These are phyloP conservation scores for Entrophospora sp. DNA, from an alignment of 192 early-diverging fungal species.

Conservation along the genomic window DNA sequence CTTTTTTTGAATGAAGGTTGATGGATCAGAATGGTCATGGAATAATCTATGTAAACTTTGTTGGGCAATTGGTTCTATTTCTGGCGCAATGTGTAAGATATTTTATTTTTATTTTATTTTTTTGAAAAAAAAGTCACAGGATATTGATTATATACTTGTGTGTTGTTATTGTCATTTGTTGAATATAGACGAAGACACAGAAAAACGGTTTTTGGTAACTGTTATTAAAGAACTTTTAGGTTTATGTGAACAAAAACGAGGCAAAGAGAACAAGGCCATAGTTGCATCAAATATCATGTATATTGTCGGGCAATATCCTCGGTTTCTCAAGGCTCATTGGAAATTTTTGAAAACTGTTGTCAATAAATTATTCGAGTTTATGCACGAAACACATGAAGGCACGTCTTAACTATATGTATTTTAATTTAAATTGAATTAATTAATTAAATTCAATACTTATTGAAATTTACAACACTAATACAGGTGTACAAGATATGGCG, in stretches of 20 bases:
- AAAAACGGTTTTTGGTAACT: slow-evolving; percentile 94
- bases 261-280: slow-evolving; percentile 99
- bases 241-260: slow-evolving; percentile 93
- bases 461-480: background rate
- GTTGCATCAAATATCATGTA: slow-evolving; percentile 99
- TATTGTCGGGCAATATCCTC: slow-evolving; percentile 99
- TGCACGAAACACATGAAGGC: slow-evolving; percentile 95
- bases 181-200: slow-evolving; percentile 79
- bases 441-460: background rate
- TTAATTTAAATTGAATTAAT: background rate
- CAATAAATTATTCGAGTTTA: slow-evolving; percentile 99
- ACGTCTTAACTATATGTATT: background rate
- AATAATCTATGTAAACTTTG: slow-evolving; percentile 95
- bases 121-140: too few species aligned
- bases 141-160: too few species aligned
- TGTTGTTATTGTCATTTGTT: too few species aligned
- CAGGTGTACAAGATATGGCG: slow-evolving; percentile 99
- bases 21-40: slow-evolving; percentile 97
- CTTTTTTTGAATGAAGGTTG: slow-evolving; percentile 64
- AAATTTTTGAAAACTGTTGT: slow-evolving; percentile 99
- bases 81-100: slow-evolving; percentile 75
- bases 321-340: slow-evolving; percentile 99
- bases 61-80: slow-evolving; percentile 99
- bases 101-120: background rate
- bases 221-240: slow-evolving; percentile 97